These are phyloP conservation scores for Polychytrium aggregatum DNA, from an alignment of 192 early-diverging fungal genomes.

Conservation along the genomic window DNA sequence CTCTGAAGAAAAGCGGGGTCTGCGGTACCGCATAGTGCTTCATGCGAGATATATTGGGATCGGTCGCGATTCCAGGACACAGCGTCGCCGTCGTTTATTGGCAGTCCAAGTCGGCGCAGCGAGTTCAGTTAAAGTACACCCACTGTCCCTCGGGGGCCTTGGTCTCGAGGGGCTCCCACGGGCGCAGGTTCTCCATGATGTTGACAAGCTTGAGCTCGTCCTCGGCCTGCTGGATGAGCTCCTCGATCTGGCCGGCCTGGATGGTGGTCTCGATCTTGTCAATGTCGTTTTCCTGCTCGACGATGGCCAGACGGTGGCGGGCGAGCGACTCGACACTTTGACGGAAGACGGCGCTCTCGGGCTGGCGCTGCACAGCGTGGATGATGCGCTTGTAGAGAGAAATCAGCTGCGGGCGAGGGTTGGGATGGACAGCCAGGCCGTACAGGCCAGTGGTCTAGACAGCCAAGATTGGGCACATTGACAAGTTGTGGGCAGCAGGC, in stretches of 20 bases:
- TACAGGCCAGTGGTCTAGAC: constrained; percentile 77
- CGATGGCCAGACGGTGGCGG: constrained; percentile 60
- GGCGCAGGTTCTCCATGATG: constrained; percentile 64
- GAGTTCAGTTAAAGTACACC: constrained; percentile 61
- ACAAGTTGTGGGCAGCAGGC: too few species aligned
- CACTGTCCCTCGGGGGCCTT: constrained; percentile 74
- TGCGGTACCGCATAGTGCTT: too few species aligned
- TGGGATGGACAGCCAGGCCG: constrained; percentile 76
- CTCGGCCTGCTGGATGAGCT: constrained; percentile 77
- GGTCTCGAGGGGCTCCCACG: constrained; percentile 74
- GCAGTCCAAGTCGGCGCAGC: too few species aligned
- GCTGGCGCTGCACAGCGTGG: constrained; percentile 58
- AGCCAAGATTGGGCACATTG: too few species aligned
- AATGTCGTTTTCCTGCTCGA: constrained; percentile 62
- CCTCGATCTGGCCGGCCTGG: constrained; percentile 79
- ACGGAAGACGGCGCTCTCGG: constrained; percentile 65
- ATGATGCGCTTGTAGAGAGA: constrained; percentile 71
- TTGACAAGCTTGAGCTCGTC: constrained; percentile 73
- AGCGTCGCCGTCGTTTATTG: too few species aligned
- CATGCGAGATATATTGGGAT: too few species aligned
- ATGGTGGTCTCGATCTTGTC: constrained; percentile 67
- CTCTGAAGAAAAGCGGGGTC: too few species aligned
- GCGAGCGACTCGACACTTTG: constrained; percentile 72
- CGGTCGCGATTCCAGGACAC: too few species aligned
- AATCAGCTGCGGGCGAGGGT: constrained; percentile 77